These are phyloP conservation scores for Funneliformis geosporum DNA, from an alignment of 192 early-diverging fungal species.

Conservation along the genomic window DNA sequence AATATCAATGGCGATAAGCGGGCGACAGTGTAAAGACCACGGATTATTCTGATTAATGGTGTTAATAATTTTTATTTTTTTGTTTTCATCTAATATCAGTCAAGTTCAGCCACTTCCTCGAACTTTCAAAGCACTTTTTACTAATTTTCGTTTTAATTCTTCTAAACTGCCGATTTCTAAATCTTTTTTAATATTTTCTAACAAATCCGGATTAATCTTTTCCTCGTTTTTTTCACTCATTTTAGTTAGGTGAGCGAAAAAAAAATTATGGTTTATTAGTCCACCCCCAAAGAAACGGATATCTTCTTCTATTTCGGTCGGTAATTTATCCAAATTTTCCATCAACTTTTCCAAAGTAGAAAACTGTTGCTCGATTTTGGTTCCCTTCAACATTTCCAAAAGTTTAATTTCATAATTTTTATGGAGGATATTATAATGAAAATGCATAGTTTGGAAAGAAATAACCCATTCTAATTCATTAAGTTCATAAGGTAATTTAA, in stretches of 20 bases:
- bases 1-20: too few species aligned
- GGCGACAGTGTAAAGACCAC: too few species aligned
- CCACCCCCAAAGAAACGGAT: slow-evolving; percentile 18
- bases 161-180: too few species aligned
- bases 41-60: too few species aligned
- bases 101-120: too few species aligned
- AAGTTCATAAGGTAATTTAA: slow-evolving; percentile 18
- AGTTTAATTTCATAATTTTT: slow-evolving; percentile 22
- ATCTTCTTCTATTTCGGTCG: slow-evolving; percentile 7
- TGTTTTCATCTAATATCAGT: too few species aligned
- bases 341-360: slow-evolving; percentile 13
- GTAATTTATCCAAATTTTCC: slow-evolving; percentile 13
- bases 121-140: too few species aligned
- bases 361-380: neutral
- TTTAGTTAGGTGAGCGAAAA: slow-evolving; percentile 9
- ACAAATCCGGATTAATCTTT: neutral
- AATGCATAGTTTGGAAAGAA: neutral
- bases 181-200: too few species aligned
- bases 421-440: slow-evolving; percentile 12
- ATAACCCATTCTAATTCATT: slow-evolving; percentile 20
- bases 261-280: slow-evolving; percentile 24
- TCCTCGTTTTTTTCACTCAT: neutral
- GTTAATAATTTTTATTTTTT: too few species aligned
- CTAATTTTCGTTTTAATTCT: too few species aligned
- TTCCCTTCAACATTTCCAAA: neutral